Base-by-base conservation (phyloP, 2,329 filamentous ascomycete genomes). In the Xylariaceae sp. region DNA sequence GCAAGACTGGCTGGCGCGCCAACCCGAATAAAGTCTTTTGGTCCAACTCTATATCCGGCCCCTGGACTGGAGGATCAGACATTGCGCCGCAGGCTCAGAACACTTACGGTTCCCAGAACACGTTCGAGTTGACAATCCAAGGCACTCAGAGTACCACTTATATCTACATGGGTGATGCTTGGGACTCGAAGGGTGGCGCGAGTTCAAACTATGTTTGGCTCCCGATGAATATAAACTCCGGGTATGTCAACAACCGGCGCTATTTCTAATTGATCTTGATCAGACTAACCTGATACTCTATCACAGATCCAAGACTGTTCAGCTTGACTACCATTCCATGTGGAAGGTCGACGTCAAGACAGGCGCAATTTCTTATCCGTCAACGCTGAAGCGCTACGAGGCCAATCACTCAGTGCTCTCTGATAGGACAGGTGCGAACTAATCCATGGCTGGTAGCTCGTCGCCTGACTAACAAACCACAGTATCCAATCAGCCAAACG, bases 291-390 rank as follows among this genome's bases (percentile, higher is more conserved):
- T 18, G 39, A 11, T 6, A 13, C 3, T n/a, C 16, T n/a, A 13
- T 26, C 20, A 41, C 36, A 64, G 65, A 13, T 57, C 61, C 0
- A 70, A 71, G 42, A 70, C 66, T 9, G 61, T 73, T 2, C 65
- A 63, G 3, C 56, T 75, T 33, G 66, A 74, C 32, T 74, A 74
- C 46, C 67, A 74, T 59, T 62, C 67, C 15, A 73, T 73, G 70
- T 75, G 72, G 72, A 72, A 70, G 57, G 62, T 75, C 21, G 70
- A 75, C 46, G 63, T 69, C 2, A 66, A 64, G 8, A 75, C 73
- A 4, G 72, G 72, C 6, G 70, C 65, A 2, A 68, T 75, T 10
- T 66, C 59, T 21, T 65, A 60, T 45, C 70, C 69, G 20, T 62
- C 49, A 30, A 59, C 59, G 21, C 62, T 63, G 55, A 72, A 69